Conservation (phyloP, 129 eudicot species). For the Cynara cardunculus region DNA sequence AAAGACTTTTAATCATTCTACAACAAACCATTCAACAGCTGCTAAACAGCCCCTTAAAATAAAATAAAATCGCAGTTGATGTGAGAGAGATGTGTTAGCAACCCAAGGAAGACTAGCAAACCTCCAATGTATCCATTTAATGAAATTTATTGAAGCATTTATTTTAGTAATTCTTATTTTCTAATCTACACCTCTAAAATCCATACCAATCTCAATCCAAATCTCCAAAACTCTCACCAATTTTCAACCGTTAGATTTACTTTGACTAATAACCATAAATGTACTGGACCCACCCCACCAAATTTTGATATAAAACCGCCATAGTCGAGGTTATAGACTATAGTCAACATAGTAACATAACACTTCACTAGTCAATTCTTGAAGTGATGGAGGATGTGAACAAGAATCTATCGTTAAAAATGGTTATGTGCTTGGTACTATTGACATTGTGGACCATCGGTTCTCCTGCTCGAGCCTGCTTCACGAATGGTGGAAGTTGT, state of each 20-base stretch:
- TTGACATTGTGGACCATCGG: conserved; percentile 18
- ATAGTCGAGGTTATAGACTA: not conserved
- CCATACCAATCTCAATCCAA: not conserved
- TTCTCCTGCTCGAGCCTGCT: conserved; percentile 32
- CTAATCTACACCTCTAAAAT: not conserved
- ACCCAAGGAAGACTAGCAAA: conserved; percentile 18
- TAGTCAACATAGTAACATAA: not conserved
- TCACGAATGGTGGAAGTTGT: conserved; percentile 40
- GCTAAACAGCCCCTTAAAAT: too few relatives aligned
- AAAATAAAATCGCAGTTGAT: too few relatives aligned
- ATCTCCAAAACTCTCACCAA: not conserved
- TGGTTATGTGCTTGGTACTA: conserved; percentile 21
- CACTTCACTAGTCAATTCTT: not conserved
- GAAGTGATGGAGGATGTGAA: conserved; percentile 20
- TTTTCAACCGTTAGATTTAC: conserved; percentile 7
- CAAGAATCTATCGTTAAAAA: not conserved
- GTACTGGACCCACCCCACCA: not conserved
- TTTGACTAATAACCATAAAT: not conserved
- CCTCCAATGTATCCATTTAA: not conserved
- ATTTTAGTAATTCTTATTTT: not conserved
- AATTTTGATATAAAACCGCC: conserved; percentile 10
- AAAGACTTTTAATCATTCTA: too few relatives aligned
- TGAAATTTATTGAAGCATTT: conserved; percentile 27
- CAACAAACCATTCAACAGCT: too few relatives aligned
- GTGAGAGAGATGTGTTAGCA: conserved; percentile 24